phyloP scores from a whole-genome alignment of 2,329 filamentous ascomycete genomes.

The Botrytis fragariae region DNA sequence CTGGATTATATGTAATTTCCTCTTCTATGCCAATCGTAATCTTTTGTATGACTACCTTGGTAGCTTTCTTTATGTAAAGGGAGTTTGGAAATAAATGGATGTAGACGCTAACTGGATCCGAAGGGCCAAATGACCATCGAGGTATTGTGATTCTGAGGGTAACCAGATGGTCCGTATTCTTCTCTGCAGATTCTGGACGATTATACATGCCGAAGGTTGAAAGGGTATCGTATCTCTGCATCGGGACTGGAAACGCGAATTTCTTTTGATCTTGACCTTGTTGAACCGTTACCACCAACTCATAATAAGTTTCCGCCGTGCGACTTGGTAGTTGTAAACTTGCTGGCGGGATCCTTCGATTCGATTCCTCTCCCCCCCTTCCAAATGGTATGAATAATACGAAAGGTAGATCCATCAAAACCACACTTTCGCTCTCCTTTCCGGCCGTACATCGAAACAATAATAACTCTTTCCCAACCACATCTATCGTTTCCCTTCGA shows the following conservation, averaged over 20 bases:
- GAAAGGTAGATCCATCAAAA: constrained; percentile 96
- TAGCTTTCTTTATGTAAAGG: constrained; percentile 87
- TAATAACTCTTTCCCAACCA: constrained; percentile 93
- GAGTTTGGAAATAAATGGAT: constrained; percentile 91
- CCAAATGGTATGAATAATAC: constrained; percentile 97
- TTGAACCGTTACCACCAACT: constrained; percentile 92
- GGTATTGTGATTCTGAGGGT: constrained; percentile 89
- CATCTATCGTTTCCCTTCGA: constrained; percentile 83
- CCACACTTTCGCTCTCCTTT: constrained; percentile 81
- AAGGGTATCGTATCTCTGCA: constrained; percentile 91
- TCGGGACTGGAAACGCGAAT: constrained; percentile 84
- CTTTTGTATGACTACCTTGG: constrained; percentile 87
- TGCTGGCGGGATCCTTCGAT: constrained; percentile 84
- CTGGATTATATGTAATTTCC: constrained; percentile 97
- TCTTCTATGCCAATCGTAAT: constrained; percentile 94
- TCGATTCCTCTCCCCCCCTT: constrained; percentile 83
- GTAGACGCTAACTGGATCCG: constrained; percentile 93
- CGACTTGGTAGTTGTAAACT: constrained; percentile 86
- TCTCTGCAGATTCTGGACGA: constrained; percentile 82
- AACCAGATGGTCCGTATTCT: constrained; percentile 84
- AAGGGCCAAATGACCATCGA: constrained; percentile 92
- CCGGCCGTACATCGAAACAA: constrained; percentile 83
- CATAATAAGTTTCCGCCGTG: constrained; percentile 96
- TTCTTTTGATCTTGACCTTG: constrained; percentile 89
- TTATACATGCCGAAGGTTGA: constrained; percentile 99